phyloP scores from a whole-genome alignment of 2,329 filamentous ascomycete species.

The Calonectria pauciramosa region DNA sequence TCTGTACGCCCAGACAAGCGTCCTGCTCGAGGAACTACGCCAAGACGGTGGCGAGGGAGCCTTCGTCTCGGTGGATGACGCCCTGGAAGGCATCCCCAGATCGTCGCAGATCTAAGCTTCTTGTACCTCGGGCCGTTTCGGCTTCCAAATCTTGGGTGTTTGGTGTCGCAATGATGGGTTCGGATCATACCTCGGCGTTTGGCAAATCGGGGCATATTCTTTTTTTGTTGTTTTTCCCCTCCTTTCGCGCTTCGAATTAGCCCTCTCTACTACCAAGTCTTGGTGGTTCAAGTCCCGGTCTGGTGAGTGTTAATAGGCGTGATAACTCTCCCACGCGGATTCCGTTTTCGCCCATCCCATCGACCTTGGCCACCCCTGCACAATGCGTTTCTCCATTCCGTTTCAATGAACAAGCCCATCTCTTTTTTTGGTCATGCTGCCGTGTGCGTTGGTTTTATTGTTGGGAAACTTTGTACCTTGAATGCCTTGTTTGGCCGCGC shows the following conservation, averaged over 20 bases:
- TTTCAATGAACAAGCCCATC: neutral
- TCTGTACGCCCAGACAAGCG: conserved; percentile 87
- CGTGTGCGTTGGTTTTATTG: neutral
- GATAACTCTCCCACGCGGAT: neutral
- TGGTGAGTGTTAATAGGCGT: conserved; percentile 2
- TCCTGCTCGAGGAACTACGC: conserved; percentile 85
- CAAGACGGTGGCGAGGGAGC: conserved; percentile 85
- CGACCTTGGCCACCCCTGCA: neutral
- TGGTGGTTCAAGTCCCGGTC: neutral
- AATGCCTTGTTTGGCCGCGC: neutral
- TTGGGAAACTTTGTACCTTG: neutral
- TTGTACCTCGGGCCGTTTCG: conserved; percentile 2
- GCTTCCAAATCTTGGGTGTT: conserved; percentile 23
- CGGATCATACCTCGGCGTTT: conserved; percentile 42
- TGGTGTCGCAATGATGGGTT: conserved; percentile 34
- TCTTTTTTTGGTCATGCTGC: neutral
- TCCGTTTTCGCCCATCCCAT: neutral
- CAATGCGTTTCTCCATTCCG: neutral
- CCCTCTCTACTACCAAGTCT: neutral
- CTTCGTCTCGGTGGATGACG: conserved; percentile 76
- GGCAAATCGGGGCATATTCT: conserved; percentile 7
- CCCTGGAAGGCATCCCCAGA: conserved; percentile 62
- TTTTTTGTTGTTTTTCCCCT: neutral
- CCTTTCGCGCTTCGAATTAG: conserved; percentile 5
- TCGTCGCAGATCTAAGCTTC: conserved; percentile 49